Base-by-base conservation (phyloP, 129 eudicot species). In the Pittosporum tobira region DNA sequence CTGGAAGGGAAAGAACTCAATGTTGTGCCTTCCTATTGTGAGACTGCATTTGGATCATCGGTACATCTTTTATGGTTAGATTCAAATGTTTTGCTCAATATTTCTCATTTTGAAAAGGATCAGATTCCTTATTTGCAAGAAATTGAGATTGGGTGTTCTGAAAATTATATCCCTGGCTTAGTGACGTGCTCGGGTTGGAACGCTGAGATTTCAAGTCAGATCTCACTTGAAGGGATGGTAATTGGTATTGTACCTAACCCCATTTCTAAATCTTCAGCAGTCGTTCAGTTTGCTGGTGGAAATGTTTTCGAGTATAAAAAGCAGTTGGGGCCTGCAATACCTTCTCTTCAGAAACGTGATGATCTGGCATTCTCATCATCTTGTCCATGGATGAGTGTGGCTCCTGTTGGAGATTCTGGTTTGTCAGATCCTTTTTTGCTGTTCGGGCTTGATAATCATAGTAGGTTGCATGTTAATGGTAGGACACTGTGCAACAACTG, bases 31-130 rank as follows among this genome's bases (percentile, higher is more conserved):
- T 50, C 65, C 21, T n/a, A 55, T 37, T 70, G 68, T 27, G 61
- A 68, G 48, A 52, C 65, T 43, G 64, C 63, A 61, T 60, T 62
- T 70, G 64, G 77, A 34, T 61, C 88, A 14, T 68, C 77, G 36
- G 28, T 69, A 34, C 95, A 86, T 76, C 85, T 91, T 64, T 64
- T 78, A 65, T 91, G 98, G 98, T 49, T 91, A 67, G 94, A 91
- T 61, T 80, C 94, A 44, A 94, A 76, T 34, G 65, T 62, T 51
- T 88, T 91, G 73, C 79, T 91, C 64, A 73, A 79, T 62, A 75
- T 77, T 57, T 47, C 73, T 20, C 65, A 62, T 63, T 61, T 52
- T 68, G 76, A 66, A 60, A 74, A 49, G 44, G 71, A 71, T 29
- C 54, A 54, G 68, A 64, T 38, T 36, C 45, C 69, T 59, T 75